Conservation (phyloP, 768 basidiomycete species). For the Termitomyces sp. region DNA sequence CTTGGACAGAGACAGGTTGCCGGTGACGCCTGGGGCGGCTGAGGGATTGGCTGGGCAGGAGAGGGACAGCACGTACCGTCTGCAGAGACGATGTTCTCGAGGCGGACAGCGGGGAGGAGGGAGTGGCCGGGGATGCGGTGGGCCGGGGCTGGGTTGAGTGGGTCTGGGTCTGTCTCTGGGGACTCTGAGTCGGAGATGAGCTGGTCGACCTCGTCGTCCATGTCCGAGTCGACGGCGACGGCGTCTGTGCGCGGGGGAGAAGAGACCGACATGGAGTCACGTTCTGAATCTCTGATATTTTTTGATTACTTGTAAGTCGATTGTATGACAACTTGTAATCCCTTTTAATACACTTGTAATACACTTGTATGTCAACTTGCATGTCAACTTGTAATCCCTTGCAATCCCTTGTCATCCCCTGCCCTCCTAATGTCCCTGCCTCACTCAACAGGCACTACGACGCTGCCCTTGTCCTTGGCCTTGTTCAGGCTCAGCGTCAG, state of each 20-base stretch:
- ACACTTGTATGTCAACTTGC: too few species aligned
- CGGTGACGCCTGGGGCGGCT: conserved; percentile 41
- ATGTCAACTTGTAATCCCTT: too few species aligned
- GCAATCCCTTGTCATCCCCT: too few species aligned
- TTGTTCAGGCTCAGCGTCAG: conserved; percentile 59
- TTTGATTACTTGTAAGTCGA: too few species aligned
- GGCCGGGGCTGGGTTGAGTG: conserved; percentile 21
- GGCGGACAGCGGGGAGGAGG: conserved; percentile 54
- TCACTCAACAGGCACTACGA: conserved; percentile 45
- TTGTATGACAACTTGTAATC: too few species aligned
- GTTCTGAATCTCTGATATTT: too few species aligned
- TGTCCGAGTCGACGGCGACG: conserved; percentile 40
- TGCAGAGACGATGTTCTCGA: conserved; percentile 76
- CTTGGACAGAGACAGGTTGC: conserved; percentile 63
- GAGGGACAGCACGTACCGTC: conserved; percentile 47
- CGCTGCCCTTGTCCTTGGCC: conserved; percentile 49
- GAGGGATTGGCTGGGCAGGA: neutral
- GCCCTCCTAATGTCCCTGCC: too few species aligned
- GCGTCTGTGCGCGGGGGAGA: too few species aligned
- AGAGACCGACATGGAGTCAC: too few species aligned
- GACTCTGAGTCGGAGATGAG: conserved; percentile 52
- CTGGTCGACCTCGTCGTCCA: conserved; percentile 61
- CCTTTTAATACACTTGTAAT: too few species aligned
- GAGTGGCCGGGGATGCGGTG: conserved; percentile 60
- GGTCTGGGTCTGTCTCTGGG: conserved; percentile 28